Evolutionary conservation across 2,329 filamentous ascomycete genomes (phyloP).

Genomic region (Fusarium dlaminii): DNA sequence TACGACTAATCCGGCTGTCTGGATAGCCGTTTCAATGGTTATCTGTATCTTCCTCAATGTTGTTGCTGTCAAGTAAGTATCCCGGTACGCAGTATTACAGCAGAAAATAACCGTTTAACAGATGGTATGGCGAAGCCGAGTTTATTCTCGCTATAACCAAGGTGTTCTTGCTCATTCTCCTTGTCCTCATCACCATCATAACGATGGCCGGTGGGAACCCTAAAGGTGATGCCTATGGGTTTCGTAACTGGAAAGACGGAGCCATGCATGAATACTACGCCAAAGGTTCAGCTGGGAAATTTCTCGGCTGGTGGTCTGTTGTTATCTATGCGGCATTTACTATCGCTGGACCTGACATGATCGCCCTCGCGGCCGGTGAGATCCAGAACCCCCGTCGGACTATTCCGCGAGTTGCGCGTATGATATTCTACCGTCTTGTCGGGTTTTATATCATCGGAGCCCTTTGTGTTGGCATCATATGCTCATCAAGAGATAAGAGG

Average conservation of each 20-base stretch:
- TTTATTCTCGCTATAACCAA: neutral
- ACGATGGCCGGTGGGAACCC: neutral
- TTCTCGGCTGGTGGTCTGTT: slow-evolving; percentile 63
- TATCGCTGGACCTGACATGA: slow-evolving; percentile 73
- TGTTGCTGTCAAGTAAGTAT: neutral
- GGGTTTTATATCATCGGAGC: slow-evolving; percentile 75
- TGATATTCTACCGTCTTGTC: slow-evolving; percentile 76
- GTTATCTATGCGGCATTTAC: slow-evolving; percentile 75
- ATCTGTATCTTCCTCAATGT: neutral
- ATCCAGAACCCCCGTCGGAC: slow-evolving; percentile 71
- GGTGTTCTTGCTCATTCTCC: neutral
- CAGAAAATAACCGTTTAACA: accelerated
- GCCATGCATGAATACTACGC: neutral
- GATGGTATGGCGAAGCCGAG: neutral
- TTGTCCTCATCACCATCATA: neutral
- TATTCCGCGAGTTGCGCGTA: slow-evolving; percentile 75
- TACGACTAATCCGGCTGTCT: neutral
- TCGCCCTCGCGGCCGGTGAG: slow-evolving; percentile 64
- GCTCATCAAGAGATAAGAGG: slow-evolving; percentile 57
- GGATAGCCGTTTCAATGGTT: neutral
- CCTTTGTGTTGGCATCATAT: slow-evolving; percentile 62
- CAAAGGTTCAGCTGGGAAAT: slow-evolving; percentile 60
- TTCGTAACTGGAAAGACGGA: neutral
- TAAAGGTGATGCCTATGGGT: neutral
- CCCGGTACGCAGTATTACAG: accelerated